Conservation (phyloP, 108 stramenopile species). For the Nitzschia palea region DNA sequence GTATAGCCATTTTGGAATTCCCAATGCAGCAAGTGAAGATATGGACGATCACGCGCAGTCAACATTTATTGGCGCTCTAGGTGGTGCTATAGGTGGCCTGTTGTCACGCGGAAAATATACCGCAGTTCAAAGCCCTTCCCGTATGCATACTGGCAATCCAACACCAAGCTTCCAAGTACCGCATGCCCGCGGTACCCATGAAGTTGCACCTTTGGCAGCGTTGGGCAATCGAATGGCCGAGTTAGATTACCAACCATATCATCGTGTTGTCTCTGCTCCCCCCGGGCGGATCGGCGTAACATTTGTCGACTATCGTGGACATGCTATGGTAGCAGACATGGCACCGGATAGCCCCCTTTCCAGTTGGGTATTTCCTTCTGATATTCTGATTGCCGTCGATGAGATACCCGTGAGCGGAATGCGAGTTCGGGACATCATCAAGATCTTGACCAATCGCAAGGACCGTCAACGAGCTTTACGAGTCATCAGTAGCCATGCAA, state of each 20-base stretch:
- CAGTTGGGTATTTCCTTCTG: slow-evolving; percentile 81
- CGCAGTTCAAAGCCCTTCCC: slow-evolving; percentile 4
- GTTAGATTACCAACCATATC: slow-evolving; percentile 59
- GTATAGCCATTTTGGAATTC: slow-evolving; percentile 28
- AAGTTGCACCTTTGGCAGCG: slow-evolving; percentile 10
- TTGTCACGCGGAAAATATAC: slow-evolving; percentile 60
- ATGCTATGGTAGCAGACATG: slow-evolving; percentile 85
- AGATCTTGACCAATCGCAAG: slow-evolving; percentile 62
- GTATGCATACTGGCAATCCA: neutral
- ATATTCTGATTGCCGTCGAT: slow-evolving; percentile 84
- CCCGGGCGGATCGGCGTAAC: slow-evolving; percentile 86
- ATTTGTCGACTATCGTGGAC: slow-evolving; percentile 81
- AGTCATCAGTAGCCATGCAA: slow-evolving; percentile 74
- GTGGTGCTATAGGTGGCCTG: slow-evolving; percentile 73
- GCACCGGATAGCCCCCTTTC: slow-evolving; percentile 66
- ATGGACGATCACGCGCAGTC: slow-evolving; percentile 18
- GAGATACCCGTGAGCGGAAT: slow-evolving; percentile 83
- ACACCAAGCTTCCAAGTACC: slow-evolving; percentile 2
- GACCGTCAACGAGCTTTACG: slow-evolving; percentile 71
- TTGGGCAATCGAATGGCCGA: slow-evolving; percentile 9
- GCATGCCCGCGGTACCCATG: slow-evolving; percentile 22
- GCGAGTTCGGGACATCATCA: slow-evolving; percentile 78
- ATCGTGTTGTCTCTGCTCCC: slow-evolving; percentile 82
- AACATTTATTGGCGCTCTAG: slow-evolving; percentile 65
- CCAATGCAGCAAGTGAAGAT: slow-evolving; percentile 15